Conservation (phyloP, 441 rosid species). For the Aquilaria agallochum region DNA sequence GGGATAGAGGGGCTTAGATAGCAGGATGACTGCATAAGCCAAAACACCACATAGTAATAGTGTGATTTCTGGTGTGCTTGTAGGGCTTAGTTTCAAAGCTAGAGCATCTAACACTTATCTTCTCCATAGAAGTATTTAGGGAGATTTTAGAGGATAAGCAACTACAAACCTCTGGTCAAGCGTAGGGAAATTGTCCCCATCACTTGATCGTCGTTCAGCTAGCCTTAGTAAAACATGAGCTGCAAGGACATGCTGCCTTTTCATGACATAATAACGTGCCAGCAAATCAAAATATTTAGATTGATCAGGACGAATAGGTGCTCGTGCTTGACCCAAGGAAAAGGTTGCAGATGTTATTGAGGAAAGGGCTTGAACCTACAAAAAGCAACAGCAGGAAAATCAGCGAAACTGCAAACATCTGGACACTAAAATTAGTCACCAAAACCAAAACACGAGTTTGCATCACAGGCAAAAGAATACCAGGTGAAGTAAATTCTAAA, state of each 20-base stretch:
- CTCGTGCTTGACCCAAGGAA: slow-evolving; percentile 54
- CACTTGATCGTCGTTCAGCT: slow-evolving; percentile 81
- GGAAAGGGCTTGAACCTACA: slow-evolving; percentile 48
- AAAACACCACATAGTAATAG: neutral
- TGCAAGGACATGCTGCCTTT: slow-evolving; percentile 94
- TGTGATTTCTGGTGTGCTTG: neutral
- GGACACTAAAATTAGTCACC: neutral
- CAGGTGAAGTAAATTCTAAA: slow-evolving; percentile 6
- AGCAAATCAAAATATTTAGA: slow-evolving; percentile 82
- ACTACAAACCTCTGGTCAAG: slow-evolving; percentile 75
- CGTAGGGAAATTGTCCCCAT: slow-evolving; percentile 54
- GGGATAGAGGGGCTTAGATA: too few species aligned
- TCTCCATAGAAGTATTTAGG: too few species aligned
- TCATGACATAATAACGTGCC: slow-evolving; percentile 86
- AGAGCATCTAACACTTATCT: too few species aligned
- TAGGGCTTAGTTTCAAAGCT: neutral
- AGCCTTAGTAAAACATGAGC: slow-evolving; percentile 90
- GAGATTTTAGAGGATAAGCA: slow-evolving; percentile 4
- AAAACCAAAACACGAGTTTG: neutral
- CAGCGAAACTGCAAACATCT: slow-evolving; percentile 3
- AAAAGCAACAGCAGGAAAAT: slow-evolving; percentile 5
- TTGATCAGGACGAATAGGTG: slow-evolving; percentile 50
- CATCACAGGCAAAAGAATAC: neutral
- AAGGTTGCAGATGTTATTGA: slow-evolving; percentile 39
- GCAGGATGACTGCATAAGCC: too few species aligned